A percentile compares a stretch with the other conserved stretches of the same genome.
These are phyloP conservation scores for Sphagnum tenellum DNA, from an alignment of 225 moss, liverwort and hornwort genomes.

Conservation along the genomic window DNA sequence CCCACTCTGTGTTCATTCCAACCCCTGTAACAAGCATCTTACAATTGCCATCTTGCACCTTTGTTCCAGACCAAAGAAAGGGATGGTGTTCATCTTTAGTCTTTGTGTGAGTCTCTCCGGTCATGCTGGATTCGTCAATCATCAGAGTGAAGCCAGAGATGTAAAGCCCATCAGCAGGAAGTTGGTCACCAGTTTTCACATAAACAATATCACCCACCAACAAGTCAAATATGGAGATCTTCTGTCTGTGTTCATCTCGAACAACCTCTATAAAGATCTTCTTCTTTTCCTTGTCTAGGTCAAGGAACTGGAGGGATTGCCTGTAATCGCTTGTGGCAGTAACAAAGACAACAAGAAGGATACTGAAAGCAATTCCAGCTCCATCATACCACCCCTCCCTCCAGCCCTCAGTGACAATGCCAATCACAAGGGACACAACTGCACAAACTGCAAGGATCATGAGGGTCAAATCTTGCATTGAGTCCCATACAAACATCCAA, in stretches of 20 bases:
- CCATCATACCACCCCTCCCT: constrained; percentile 17
- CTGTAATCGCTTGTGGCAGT: constrained; percentile 12
- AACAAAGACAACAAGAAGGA: constrained; percentile 16
- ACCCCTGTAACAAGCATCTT: constrained; percentile 14
- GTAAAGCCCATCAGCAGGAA: constrained; percentile 12
- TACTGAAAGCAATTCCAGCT: constrained; percentile 12
- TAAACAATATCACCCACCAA: constrained; percentile 15
- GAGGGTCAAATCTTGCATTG: constrained; percentile 12
- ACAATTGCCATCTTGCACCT: constrained; percentile 14
- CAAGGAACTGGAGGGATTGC: constrained; percentile 15
- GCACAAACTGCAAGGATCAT: constrained; percentile 11
- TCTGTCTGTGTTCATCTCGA: constrained; percentile 3
- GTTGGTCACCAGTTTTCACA: constrained; percentile 11
- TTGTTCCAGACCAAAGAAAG: constrained; percentile 15
- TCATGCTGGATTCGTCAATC: constrained; percentile 14
- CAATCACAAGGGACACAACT: constrained; percentile 9
- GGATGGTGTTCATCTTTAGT: constrained; percentile 4
- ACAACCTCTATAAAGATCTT: constrained; percentile 11
- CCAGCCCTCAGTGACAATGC: constrained; percentile 40
- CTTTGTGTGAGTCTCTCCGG: constrained; percentile 7
- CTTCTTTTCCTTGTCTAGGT: constrained; percentile 16
- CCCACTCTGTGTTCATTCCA: constrained; percentile 22
- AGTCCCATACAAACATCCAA: constrained; percentile 14
- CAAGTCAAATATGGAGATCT: constrained; percentile 9
- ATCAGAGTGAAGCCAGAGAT: constrained; percentile 6